Base-by-base conservation (phyloP, 371 early-diverging fungal genomes). In the Lichtheimia corymbifera region DNA sequence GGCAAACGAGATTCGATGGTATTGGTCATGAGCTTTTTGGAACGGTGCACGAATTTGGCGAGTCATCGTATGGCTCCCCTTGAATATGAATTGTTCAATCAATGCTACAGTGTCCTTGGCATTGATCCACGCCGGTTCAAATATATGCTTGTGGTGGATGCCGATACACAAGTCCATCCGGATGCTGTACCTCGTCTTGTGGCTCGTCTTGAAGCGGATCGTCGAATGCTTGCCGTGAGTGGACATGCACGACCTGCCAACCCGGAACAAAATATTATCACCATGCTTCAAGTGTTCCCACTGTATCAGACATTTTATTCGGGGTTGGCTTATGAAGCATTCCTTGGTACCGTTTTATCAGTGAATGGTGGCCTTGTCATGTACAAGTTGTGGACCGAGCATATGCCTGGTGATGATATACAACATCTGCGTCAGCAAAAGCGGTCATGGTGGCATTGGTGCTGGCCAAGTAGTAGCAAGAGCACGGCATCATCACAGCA, bases 1-100 rank as follows among this genome's bases (percentile, higher is more conserved):
- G 82, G 82, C 15, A 81, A 81, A 54, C 67, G 78, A n/a, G 82
- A 81, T 43, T 81, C 82, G 0, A 59, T 80, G 59, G 59, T 76
- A 41, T 49, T 81, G 20, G 63, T 73, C 1, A 59, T 81, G 14
- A 66, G 76, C 5, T 81, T 78, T 44, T 54, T 81, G 55, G 82
- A 81, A 35, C 72, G 82, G 0, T 81, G 82, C 50, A 71, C 75
- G 71, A 71, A 81, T 53, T 45, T 81, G 6, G 67, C 72, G 6
- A 60, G 65, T 40, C 70, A 76, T 28, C 58, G 62, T 1, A 78
- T 81, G 55, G 70, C 76, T 0, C 79, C 78, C 2, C 55, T 81
- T 22, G 82, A 81, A 11, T 78, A 74, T 47, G 79, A 81, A 41
- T 52, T 81, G 0, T 76, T 78, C 51, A 77, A 74, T 28, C 82